Evolutionary conservation across 2,329 filamentous ascomycete species (phyloP), one percentile per base, ranked within the genome.

Genomic region (Scolecobasidium constrictum): DNA sequence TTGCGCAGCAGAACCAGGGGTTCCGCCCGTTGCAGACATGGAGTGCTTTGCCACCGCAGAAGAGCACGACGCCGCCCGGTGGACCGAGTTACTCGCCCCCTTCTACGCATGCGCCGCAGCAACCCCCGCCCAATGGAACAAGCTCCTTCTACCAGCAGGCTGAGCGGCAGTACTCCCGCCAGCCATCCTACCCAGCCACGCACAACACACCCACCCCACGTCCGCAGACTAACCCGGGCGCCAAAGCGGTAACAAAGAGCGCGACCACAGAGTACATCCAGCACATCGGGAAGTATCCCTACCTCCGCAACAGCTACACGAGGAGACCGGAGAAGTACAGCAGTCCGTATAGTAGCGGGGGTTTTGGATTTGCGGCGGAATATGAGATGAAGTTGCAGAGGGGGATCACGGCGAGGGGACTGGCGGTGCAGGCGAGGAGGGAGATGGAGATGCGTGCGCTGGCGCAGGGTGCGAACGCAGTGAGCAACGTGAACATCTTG

Each of bases 321-420:
- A 57, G 65, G 46, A 57, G 62, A 53, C 60, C 61, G 48, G 63
- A 64, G 53, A 60, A 60, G 53, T 68, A 69, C 55, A 59, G 64
- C 42, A 68, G 65, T 48, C 66, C 66, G 45, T 69, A 68, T 52
- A 58, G 62, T 49, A 57, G 57, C 40, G 59, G 59, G 47, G 61
- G 61, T n/a, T 31, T 31, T 31, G 26, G 26, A 31, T 31, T 31
- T 31, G 26, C 9, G 9, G 26, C 26, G 9, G 26, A 31, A 31
- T 31, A 31, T n/a, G 26, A 31, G 26, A 31, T 31, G 26, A 31
- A 31, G n/a, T 31, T 31, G 26, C 26, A 31, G n/a, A 7, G 26
- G 9, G 26, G 26, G 9, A 9, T 31, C 9, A n/a, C 26, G n/a
- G 26, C 26, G 9, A 7, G 26, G 9, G 18, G 16, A 41, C 28